A percentile compares a stretch with the other conserved stretches of the same genome.
phyloP scores from a whole-genome alignment of 1,284 basidiomycete genomes.

The Rhodotorula sp. region DNA sequence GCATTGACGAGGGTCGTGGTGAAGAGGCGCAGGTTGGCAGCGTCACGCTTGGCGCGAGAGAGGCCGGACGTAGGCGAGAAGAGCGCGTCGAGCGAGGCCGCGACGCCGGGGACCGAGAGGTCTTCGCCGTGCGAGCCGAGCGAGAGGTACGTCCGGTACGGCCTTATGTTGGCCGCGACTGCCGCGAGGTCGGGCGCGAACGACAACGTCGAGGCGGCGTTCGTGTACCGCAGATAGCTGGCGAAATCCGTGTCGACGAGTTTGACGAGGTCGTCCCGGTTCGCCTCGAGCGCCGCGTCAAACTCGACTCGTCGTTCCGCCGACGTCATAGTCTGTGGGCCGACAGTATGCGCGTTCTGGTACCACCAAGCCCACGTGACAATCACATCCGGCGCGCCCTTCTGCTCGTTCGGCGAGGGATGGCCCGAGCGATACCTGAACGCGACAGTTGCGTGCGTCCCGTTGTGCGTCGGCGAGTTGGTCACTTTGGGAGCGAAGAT shows the following conservation, averaged over 20 bases:
- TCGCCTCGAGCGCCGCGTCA: background rate
- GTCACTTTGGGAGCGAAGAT: constrained; percentile 9
- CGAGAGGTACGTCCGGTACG: constrained; percentile 31
- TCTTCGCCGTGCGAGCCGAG: constrained; percentile 33
- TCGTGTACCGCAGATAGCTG: constrained; percentile 3
- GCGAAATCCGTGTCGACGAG: constrained; percentile 18
- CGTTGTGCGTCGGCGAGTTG: constrained; percentile 34
- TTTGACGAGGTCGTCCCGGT: constrained; percentile 23
- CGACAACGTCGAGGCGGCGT: background rate
- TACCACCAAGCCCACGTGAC: constrained; percentile 41
- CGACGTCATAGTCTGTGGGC: background rate
- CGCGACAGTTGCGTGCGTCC: constrained; percentile 23
- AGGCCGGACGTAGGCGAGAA: constrained; percentile 1
- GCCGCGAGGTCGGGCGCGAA: background rate
- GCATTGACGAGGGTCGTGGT: constrained; percentile 33
- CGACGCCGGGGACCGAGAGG: constrained; percentile 15
- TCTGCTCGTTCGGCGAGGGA: background rate
- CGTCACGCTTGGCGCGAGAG: constrained; percentile 3
- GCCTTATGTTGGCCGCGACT: background rate
- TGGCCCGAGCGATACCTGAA: constrained; percentile 3
- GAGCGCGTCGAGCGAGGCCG: constrained; percentile 22
- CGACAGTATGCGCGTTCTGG: constrained; percentile 1
- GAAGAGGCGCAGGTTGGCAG: constrained; percentile 24
- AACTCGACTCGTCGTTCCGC: background rate
- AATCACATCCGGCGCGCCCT: constrained; percentile 13